phyloP scores from a whole-genome alignment of 2,329 filamentous ascomycete genomes.

The Claviceps quebecensis region DNA sequence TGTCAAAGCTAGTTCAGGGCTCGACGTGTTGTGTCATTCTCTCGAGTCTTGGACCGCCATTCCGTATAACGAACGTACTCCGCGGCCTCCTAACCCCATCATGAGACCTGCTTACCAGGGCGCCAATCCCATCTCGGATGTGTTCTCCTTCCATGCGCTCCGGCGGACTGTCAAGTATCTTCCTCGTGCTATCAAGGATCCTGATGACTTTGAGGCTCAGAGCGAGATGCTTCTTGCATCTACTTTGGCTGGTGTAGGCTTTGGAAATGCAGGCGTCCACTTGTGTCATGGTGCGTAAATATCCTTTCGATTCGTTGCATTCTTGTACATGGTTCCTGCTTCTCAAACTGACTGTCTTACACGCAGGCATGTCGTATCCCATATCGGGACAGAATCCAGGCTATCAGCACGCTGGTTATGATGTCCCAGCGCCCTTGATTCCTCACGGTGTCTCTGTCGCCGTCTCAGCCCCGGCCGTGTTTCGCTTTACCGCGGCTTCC shows the following conservation, averaged over 20 bases:
- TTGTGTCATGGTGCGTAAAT: slow-evolving; percentile 41
- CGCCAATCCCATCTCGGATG: slow-evolving; percentile 93
- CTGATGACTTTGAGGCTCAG: slow-evolving; percentile 85
- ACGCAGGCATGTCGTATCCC: slow-evolving; percentile 83
- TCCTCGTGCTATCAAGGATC: slow-evolving; percentile 71
- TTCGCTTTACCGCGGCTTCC: slow-evolving; percentile 79
- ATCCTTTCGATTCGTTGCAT: neutral
- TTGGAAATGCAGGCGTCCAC: slow-evolving; percentile 95
- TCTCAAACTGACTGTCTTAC: neutral
- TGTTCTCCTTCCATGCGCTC: slow-evolving; percentile 83
- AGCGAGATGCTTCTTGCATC: slow-evolving; percentile 90
- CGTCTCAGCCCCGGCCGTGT: slow-evolving; percentile 84
- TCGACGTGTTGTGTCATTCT: slow-evolving; percentile 90
- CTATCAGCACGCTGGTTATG: slow-evolving; percentile 81
- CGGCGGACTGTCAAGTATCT: slow-evolving; percentile 81
- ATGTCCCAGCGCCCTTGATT: slow-evolving; percentile 64
- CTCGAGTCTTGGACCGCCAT: slow-evolving; percentile 98
- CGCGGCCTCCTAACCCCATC: slow-evolving; percentile 78
- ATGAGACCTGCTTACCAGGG: slow-evolving; percentile 89
- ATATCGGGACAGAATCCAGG: slow-evolving; percentile 88
- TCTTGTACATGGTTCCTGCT: neutral
- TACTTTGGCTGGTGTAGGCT: slow-evolving; percentile 87
- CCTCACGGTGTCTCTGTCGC: slow-evolving; percentile 93
- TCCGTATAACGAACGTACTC: slow-evolving; percentile 74
- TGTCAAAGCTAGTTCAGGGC: slow-evolving; percentile 79